These are phyloP conservation scores for Raffaelea arxii DNA, from an alignment of 2,329 filamentous ascomycete genomes.

Conservation along the genomic window DNA sequence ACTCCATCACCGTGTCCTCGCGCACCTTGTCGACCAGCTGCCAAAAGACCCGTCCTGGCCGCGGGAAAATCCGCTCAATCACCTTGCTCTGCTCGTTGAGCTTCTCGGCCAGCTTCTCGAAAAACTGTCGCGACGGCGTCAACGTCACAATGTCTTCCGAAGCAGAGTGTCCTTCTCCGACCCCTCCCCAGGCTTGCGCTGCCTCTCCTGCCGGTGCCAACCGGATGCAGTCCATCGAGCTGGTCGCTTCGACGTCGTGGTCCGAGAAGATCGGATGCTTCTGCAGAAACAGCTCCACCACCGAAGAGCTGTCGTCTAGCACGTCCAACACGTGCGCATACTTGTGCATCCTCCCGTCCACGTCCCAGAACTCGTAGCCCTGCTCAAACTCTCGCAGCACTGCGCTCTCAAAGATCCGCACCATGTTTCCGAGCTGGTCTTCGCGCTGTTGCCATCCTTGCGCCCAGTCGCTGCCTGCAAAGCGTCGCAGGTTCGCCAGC, in stretches of 20 bases:
- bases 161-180: no score
- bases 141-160: conserved; percentile 58
- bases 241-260: conserved; percentile 54
- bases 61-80: conserved; percentile 75
- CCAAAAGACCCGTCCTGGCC: conserved; percentile 60
- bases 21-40: conserved; percentile 72
- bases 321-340: conserved; percentile 79
- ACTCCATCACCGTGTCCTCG: conserved; percentile 78
- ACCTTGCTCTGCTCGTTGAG: conserved; percentile 73
- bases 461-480: conserved; percentile 72
- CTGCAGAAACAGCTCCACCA: conserved; percentile 76
- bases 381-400: conserved; percentile 88
- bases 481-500: conserved; percentile 68
- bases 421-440: conserved; percentile 64
- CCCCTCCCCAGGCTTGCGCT: neutral
- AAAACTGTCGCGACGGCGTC: conserved; percentile 73
- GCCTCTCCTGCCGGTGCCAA: conserved; percentile 30
- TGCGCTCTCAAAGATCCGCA: conserved; percentile 78
- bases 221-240: conserved; percentile 74
- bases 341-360: conserved; percentile 77
- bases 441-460: conserved; percentile 63
- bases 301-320: conserved; percentile 71
- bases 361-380: conserved; percentile 80
- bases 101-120: conserved; percentile 62
- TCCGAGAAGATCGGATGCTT: conserved; percentile 79